These are phyloP conservation scores for Citrus medica DNA, from an alignment of 345 rosid genomes.

Conservation along the genomic window DNA sequence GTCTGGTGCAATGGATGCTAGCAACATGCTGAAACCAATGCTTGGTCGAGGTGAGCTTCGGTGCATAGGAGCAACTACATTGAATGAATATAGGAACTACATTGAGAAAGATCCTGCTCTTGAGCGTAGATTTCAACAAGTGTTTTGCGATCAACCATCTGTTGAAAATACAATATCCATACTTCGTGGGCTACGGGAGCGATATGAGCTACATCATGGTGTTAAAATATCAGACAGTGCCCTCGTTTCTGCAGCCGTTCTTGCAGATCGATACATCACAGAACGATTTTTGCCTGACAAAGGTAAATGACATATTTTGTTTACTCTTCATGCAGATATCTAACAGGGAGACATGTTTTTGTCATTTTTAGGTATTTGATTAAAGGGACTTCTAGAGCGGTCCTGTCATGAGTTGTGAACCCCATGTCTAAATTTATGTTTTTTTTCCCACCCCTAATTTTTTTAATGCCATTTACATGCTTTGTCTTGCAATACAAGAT, in stretches of 20 bases:
- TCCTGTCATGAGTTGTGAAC: too few species aligned
- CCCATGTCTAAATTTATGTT: too few species aligned
- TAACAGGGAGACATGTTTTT: not conserved
- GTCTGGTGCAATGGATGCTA: slow-evolving; percentile 91
- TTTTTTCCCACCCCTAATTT: too few species aligned
- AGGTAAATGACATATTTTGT: slow-evolving; percentile 41
- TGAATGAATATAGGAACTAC: slow-evolving; percentile 86
- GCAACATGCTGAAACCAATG: slow-evolving; percentile 91
- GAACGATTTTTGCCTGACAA: slow-evolving; percentile 92
- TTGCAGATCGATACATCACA: slow-evolving; percentile 84
- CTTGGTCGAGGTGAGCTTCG: slow-evolving; percentile 88
- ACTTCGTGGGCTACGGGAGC: slow-evolving; percentile 83
- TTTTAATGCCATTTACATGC: too few species aligned
- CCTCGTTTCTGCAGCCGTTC: slow-evolving; percentile 86
- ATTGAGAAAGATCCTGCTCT: slow-evolving; percentile 92
- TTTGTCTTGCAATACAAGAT: too few species aligned
- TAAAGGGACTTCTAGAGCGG: too few species aligned
- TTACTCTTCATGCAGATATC: not conserved
- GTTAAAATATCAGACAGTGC: slow-evolving; percentile 90
- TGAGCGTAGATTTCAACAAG: slow-evolving; percentile 95
- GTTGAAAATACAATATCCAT: slow-evolving; percentile 94
- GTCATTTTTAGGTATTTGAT: too few species aligned
- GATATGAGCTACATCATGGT: slow-evolving; percentile 90
- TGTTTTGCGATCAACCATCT: slow-evolving; percentile 83
- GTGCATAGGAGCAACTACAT: slow-evolving; percentile 92